These are phyloP conservation scores for Phytophthora lateralis DNA, from an alignment of 352 stramenopile genomes.

Conservation along the genomic window DNA sequence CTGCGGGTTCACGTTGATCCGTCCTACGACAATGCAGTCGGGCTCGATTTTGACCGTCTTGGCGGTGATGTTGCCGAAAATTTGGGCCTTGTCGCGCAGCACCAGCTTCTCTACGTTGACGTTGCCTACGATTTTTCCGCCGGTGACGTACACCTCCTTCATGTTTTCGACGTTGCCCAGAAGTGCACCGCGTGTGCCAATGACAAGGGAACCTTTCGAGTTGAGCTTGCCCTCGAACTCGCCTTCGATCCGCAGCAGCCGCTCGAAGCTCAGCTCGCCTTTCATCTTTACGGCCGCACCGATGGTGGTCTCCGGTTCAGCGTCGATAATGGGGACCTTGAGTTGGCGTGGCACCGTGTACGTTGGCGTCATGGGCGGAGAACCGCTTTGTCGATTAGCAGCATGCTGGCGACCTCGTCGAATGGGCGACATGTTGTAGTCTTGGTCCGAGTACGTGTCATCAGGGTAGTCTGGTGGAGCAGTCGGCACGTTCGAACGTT, in stretches of 20 bases:
- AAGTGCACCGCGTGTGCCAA: conserved; percentile 83
- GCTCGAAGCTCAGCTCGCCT: conserved; percentile 90
- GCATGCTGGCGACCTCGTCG: conserved; percentile 61
- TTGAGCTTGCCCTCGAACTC: conserved; percentile 90
- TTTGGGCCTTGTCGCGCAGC: conserved; percentile 82
- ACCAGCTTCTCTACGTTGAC: conserved; percentile 86
- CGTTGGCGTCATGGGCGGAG: conserved; percentile 65
- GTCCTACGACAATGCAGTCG: conserved; percentile 84
- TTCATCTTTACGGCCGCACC: conserved; percentile 88
- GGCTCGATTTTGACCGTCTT: conserved; percentile 91
- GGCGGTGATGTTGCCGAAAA: conserved; percentile 91
- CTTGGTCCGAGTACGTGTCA: conserved; percentile 67
- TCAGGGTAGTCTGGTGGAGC: conserved; percentile 43
- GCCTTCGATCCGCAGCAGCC: conserved; percentile 88
- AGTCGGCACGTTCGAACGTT: conserved; percentile 58
- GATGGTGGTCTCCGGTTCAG: conserved; percentile 84
- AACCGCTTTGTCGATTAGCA: conserved; percentile 55
- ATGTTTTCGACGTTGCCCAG: conserved; percentile 86
- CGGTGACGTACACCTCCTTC: conserved; percentile 88
- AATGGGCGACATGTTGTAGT: conserved; percentile 65
- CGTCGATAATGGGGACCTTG: conserved; percentile 77
- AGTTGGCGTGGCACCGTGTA: conserved; percentile 49
- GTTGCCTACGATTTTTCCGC: conserved; percentile 88
- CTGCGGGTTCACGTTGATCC: conserved; percentile 88
- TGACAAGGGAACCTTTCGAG: conserved; percentile 89